These are phyloP conservation scores for Daedaleopsis nitida DNA, from an alignment of 768 basidiomycete genomes.

Conservation along the genomic window DNA sequence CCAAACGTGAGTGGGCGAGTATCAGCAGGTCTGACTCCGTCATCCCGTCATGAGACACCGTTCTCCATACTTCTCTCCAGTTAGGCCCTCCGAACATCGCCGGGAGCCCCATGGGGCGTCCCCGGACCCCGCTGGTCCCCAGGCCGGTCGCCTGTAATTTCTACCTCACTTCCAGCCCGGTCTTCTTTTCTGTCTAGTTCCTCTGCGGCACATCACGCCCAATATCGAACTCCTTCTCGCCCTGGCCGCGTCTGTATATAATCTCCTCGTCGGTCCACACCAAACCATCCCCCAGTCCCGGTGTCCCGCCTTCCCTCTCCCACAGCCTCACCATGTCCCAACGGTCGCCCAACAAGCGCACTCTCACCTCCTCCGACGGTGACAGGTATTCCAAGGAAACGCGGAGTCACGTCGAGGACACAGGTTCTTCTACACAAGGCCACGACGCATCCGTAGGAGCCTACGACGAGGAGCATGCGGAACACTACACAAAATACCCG, in stretches of 20 bases:
- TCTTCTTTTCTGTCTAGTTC: constrained; percentile 6
- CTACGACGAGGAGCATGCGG: constrained; percentile 9
- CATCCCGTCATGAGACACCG: not conserved
- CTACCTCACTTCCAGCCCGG: not conserved
- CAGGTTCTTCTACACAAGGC: not conserved
- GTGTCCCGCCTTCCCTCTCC: constrained; percentile 3
- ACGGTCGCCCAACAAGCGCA: constrained; percentile 1
- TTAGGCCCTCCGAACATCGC: too few species aligned
- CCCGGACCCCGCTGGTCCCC: too few species aligned
- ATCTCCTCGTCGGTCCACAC: not conserved
- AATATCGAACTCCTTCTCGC: not conserved
- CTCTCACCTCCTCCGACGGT: constrained; percentile 16
- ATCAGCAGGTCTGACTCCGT: not conserved
- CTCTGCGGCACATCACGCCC: not conserved
- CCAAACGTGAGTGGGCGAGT: not conserved
- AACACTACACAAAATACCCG: constrained; percentile 42
- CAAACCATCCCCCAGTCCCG: not conserved
- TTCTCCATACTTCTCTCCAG: not conserved
- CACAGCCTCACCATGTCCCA: constrained; percentile 12
- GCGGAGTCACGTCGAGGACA: constrained; percentile 10
- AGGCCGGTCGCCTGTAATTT: not conserved
- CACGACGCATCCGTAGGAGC: not conserved
- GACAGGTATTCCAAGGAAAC: constrained; percentile 13
- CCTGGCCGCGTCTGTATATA: constrained; percentile 4
- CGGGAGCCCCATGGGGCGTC: not conserved